Evolutionary conservation across 1,139 yeast genomes (phyloP).

Genomic region (Wickerhamiella pararugosa): DNA sequence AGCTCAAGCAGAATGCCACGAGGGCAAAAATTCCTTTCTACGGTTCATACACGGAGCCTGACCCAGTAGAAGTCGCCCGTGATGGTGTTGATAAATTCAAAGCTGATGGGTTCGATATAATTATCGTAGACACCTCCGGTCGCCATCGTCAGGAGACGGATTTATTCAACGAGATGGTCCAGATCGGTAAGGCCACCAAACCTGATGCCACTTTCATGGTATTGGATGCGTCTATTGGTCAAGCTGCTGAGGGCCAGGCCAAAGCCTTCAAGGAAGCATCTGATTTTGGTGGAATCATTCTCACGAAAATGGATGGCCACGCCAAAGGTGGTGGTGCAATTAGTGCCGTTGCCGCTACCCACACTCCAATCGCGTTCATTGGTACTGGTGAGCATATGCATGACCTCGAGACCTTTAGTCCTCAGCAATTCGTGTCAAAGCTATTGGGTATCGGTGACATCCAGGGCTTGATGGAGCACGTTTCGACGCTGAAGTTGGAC

Average conservation of each 20-base stretch:
- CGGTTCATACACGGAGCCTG: constrained; percentile 91
- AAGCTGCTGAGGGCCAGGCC: constrained; percentile 93
- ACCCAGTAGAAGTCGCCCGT: constrained; percentile 81
- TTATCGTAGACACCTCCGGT: constrained; percentile 95
- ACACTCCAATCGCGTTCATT: constrained; percentile 89
- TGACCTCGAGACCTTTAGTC: constrained; percentile 84
- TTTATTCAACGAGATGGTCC: constrained; percentile 86
- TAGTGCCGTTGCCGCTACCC: constrained; percentile 94
- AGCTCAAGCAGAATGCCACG: constrained; percentile 91
- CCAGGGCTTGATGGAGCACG: constrained; percentile 88
- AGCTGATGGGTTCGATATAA: constrained; percentile 80
- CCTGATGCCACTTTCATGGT: constrained; percentile 97
- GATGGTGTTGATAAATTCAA: constrained; percentile 90
- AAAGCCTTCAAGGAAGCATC: constrained; percentile 87
- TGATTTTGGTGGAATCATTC: constrained; percentile 85
- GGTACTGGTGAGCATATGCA: constrained; percentile 98
- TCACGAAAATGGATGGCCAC: constrained; percentile 97
- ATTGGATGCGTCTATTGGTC: constrained; percentile 93
- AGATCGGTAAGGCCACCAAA: constrained; percentile 68
- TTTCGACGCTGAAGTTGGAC: constrained; percentile 74
- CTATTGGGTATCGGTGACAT: constrained; percentile 91
- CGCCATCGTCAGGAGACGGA: constrained; percentile 93
- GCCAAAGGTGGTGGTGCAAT: constrained; percentile 99
- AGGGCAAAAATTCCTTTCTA: constrained; percentile 88
- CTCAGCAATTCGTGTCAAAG: constrained; percentile 76